Evolutionary conservation across 2,329 filamentous ascomycete species (phyloP), one percentile per base, ranked within the genome.

Genomic region (Rhexocercosporidium sp.): DNA sequence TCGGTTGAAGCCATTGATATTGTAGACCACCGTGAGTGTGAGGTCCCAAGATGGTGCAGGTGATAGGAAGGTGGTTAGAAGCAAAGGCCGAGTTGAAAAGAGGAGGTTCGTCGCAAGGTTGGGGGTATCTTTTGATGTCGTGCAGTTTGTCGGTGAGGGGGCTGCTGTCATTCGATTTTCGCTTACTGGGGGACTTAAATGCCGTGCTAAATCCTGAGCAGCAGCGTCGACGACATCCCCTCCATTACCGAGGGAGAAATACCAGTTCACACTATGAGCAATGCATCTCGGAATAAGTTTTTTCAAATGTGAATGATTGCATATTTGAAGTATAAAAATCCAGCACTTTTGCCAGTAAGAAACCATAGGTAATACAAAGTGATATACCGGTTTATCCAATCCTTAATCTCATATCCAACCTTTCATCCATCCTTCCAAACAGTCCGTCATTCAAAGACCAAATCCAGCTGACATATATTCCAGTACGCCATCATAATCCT

Each of bases 401-500:
- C 56, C 56, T 39, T 60, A 2, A 57, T 57, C 57, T 44, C 37
- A 20, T 46, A 11, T 20, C 53, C 29, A 57, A 22, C 34, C 46
- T 22, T 27, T 20, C n/a, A 16, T 47, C 44, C 44, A 11, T n/a
- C 20, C 20, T 27, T 44, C 41, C 60, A 46, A 39, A 56, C 20
- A 44, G 56, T 59, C 37, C 54, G 5, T 22, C 44, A 8, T 22
- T 34, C 34, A 31, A 62, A 63, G 25, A 59, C 57, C 29, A 31
- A 57, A 51, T 47, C 59, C 64, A 59, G 47, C 46, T 51, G 44
- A 70, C 31, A 34, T n/a, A 62, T 18, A 54, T 20, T 25, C 67
- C 37, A 16, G 65, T 65, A 44, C 67, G 69, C 67, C 69, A 56
- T 66, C 57, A 34, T 66, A 64, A 44, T 25, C 56, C 41, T 27